phyloP scores from a whole-genome alignment of 768 basidiomycete genomes.

The Leccinum variicolor region DNA sequence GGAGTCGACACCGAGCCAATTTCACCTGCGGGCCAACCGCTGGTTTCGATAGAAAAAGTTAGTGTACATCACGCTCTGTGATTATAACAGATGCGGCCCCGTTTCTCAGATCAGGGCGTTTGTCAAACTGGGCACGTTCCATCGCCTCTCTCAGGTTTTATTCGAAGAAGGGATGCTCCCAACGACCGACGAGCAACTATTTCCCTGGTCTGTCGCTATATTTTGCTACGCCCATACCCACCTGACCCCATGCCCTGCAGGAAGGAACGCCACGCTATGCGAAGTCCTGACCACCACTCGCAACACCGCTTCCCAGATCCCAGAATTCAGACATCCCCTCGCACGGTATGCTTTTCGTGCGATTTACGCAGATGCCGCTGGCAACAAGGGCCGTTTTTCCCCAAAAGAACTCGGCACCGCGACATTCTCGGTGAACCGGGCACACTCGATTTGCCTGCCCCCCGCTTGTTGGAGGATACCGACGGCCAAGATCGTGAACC shows the following conservation, averaged over 20 bases:
- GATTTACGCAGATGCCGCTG: conserved; percentile 68
- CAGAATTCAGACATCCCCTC: conserved; percentile 78
- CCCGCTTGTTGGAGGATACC: conserved; percentile 55
- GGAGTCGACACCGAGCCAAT: conserved; percentile 36
- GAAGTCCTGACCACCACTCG: conserved; percentile 79
- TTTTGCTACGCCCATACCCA: background rate
- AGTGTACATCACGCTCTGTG: background rate
- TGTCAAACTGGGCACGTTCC: conserved; percentile 77
- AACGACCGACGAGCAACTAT: conserved; percentile 77
- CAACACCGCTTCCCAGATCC: conserved; percentile 59
- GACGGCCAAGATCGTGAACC: conserved; percentile 30
- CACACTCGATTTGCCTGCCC: conserved; percentile 50
- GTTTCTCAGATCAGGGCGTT: conserved; percentile 75
- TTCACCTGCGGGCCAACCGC: conserved; percentile 43
- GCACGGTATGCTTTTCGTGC: conserved; percentile 80
- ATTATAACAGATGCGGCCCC: conserved; percentile 56
- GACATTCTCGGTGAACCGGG: conserved; percentile 84
- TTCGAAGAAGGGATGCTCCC: conserved; percentile 80
- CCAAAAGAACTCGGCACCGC: conserved; percentile 77
- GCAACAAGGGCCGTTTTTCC: conserved; percentile 63
- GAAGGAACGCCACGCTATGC: conserved; percentile 78
- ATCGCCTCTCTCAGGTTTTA: conserved; percentile 52
- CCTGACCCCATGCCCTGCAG: conserved; percentile 33
- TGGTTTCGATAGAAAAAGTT: conserved; percentile 61
- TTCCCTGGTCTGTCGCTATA: conserved; percentile 57